These are phyloP conservation scores for Hortiboletus campestris DNA, from an alignment of 768 basidiomycete genomes.

Conservation along the genomic window DNA sequence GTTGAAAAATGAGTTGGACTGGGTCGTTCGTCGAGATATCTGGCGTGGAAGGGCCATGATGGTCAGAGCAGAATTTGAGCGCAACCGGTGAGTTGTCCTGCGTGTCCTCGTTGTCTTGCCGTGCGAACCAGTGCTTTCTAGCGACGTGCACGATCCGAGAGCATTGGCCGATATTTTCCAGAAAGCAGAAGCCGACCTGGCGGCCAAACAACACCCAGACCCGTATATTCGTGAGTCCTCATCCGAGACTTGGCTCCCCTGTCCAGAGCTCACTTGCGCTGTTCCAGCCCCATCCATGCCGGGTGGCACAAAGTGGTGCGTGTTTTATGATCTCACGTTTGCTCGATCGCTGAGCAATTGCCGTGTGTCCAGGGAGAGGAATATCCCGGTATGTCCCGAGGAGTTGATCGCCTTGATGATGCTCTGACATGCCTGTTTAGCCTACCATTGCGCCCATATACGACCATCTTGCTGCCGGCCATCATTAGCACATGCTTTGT, in stretches of 20 bases:
- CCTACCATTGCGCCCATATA: constrained; percentile 62
- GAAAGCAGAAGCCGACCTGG: constrained; percentile 75
- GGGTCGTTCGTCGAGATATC: constrained; percentile 81
- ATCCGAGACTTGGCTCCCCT: background rate
- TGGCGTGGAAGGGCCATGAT: constrained; percentile 84
- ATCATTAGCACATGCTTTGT: constrained; percentile 23
- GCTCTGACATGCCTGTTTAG: constrained; percentile 33
- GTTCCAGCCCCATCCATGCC: constrained; percentile 72
- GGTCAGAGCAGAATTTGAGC: constrained; percentile 91
- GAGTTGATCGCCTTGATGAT: background rate
- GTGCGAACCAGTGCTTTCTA: constrained; percentile 28
- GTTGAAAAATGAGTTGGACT: constrained; percentile 85
- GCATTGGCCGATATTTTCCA: constrained; percentile 74
- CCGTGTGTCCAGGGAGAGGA: constrained; percentile 64
- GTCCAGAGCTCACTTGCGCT: constrained; percentile 1
- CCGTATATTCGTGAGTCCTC: constrained; percentile 84
- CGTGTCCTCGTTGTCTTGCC: constrained; percentile 12
- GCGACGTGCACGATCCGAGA: constrained; percentile 82
- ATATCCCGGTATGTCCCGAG: constrained; percentile 61
- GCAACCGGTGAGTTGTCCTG: constrained; percentile 62
- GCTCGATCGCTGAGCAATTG: background rate
- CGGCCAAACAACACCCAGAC: constrained; percentile 75
- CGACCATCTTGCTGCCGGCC: constrained; percentile 50
- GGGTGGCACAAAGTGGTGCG: constrained; percentile 95
- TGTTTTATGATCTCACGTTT: constrained; percentile 12